Base-by-base conservation (phyloP, 352 stramenopile genomes). In the Globisporangium barbulae region DNA sequence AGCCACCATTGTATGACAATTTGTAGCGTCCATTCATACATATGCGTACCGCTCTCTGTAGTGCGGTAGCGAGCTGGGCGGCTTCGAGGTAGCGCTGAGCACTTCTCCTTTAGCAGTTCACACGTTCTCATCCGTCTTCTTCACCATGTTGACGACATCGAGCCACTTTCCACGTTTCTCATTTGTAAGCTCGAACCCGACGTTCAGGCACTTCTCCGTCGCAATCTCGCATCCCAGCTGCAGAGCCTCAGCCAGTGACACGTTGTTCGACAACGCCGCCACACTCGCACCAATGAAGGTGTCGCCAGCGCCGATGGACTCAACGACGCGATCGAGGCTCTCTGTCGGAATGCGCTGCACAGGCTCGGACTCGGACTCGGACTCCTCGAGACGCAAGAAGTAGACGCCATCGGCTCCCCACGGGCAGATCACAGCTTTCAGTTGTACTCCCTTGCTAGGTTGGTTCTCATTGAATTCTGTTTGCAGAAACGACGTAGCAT, bases 271-370 rank as follows among this genome's bases (percentile, higher is more conserved):
- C 41, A 91, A 70, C 1, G 71, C 75, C 0, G 85, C 83, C 44
- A 94, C 65, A 12, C 71, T 68, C 17, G 83, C 78, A 0, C 81
- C 85, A 56, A 94, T 89, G 53, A 92, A 90, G 22, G 83, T 70
- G 57, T 94, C 83, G 5, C 85, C 85, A 4, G 85, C 85, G 4
- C 85, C 85, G 39, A 90, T 85, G 2, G 85, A 89, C 64, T 92
- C 82, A 30, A 91, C 65, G 1, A 88, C 70, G 19, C 35, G 10
- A 12, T 69, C 70, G 31, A 90, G 64, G 5, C 63, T 47, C 41
- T 65, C 49, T 52, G 82, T 68, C 5, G 64, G 33, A 8, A 88
- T 75, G 33, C 87, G 79, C 54, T 78, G 64, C 1, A 61, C 49
- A 28, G 28, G 44, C 6, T 30, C 49, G 39, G 2, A 8, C 28